Conservation (phyloP, 2,329 filamentous ascomycete species). For the Helminthosporium solani region DNA sequence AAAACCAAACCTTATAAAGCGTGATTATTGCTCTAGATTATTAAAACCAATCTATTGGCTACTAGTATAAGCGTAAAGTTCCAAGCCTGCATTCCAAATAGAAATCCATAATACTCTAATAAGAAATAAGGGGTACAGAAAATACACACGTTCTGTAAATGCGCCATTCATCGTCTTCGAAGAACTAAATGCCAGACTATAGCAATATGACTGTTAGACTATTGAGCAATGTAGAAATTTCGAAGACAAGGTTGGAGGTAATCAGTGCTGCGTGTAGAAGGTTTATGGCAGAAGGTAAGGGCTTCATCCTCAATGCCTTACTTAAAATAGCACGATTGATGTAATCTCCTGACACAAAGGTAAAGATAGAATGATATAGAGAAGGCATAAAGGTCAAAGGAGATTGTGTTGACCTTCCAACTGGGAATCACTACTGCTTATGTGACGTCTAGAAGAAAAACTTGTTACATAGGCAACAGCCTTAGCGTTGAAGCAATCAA, state of each 20-base stretch:
- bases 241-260: constrained; percentile 7
- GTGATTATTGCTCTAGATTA: constrained; percentile 36
- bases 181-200: constrained; percentile 8
- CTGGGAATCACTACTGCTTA: constrained; percentile 1
- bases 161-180: constrained; percentile 9
- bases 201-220: constrained; percentile 5
- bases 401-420: constrained; percentile 7
- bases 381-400: too few relatives aligned
- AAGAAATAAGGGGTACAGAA: constrained; percentile 5
- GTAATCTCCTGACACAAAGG: too few relatives aligned
- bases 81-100: constrained; percentile 9
- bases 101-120: constrained; percentile 4
- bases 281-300: constrained; percentile 5
- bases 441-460: constrained; percentile 3
- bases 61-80: constrained; percentile 28
- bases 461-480: too few relatives aligned
- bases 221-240: constrained; percentile 6
- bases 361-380: too few relatives aligned
- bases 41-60: constrained; percentile 42
- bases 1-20: constrained; percentile 46
- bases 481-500: too few relatives aligned
- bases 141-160: constrained; percentile 6
- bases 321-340: constrained; percentile 12
- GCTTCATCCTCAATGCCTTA: constrained; percentile 1
- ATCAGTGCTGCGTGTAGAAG: constrained; percentile 9